A percentile compares a stretch with the other conserved stretches of the same genome.
phyloP scores from a whole-genome alignment of 192 early-diverging fungal genomes.

The Dispira parvispora region DNA sequence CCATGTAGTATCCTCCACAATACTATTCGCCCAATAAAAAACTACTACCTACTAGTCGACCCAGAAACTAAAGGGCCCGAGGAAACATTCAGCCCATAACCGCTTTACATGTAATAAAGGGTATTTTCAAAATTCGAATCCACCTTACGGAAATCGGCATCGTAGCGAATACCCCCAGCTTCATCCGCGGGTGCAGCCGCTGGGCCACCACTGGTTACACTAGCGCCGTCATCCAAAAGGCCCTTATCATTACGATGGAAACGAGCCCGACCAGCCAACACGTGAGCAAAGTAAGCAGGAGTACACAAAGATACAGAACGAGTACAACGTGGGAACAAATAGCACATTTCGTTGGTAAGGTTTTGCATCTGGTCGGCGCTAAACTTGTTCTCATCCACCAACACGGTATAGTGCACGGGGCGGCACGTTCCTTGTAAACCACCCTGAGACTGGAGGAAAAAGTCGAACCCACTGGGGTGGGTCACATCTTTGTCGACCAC shows the following conservation, averaged over 20 bases:
- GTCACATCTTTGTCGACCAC: conserved; percentile 53
- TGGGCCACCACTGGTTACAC: neutral
- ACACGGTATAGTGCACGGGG: conserved; percentile 79
- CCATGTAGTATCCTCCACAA: too few species aligned
- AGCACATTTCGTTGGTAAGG: conserved; percentile 79
- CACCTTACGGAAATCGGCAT: too few species aligned
- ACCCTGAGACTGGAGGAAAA: conserved; percentile 76
- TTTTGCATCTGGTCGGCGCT: conserved; percentile 61
- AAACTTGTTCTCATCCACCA: conserved; percentile 76
- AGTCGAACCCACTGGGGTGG: conserved; percentile 74
- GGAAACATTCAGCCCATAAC: too few species aligned
- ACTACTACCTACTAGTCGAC: too few species aligned
- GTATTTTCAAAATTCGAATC: too few species aligned
- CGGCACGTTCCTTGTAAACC: conserved; percentile 87
- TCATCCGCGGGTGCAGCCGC: neutral
- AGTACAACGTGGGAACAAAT: conserved; percentile 74
- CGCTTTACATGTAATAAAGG: too few species aligned
- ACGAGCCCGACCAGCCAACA: conserved; percentile 72
- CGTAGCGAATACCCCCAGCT: neutral
- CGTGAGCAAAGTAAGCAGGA: conserved; percentile 85
- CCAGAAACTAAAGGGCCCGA: too few species aligned
- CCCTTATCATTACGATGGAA: conserved; percentile 34
- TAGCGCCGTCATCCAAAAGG: neutral
- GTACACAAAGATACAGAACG: conserved; percentile 75
- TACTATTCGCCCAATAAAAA: too few species aligned